Conservation (phyloP, 441 rosid species). For the Adansonia gregorii region DNA sequence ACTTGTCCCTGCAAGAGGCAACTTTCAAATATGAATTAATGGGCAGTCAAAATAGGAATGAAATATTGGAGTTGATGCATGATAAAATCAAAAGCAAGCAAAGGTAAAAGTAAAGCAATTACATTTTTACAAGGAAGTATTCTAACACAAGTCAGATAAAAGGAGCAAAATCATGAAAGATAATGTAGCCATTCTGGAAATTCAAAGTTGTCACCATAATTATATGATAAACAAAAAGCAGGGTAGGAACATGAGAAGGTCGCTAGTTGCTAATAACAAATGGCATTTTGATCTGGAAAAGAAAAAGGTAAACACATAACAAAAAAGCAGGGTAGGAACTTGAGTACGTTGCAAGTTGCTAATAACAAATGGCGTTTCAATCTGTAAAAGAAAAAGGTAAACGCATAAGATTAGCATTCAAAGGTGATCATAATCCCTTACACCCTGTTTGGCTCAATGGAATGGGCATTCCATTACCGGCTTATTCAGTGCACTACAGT, state of each 20-base stretch:
- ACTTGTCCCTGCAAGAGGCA: neutral
- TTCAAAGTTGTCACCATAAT: slow-evolving; percentile 3
- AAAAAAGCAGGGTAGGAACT: neutral
- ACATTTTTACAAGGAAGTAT: neutral
- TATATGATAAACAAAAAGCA: neutral
- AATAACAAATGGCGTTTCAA: neutral
- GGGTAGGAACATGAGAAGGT: neutral
- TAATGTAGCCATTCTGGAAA: neutral
- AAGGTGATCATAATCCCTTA: neutral
- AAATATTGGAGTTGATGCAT: neutral
- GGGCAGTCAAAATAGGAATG: slow-evolving; percentile 15
- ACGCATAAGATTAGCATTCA: neutral
- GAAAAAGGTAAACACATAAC: neutral
- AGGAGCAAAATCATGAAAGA: slow-evolving; percentile 4
- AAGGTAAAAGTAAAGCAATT: neutral
- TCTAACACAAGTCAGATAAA: slow-evolving; percentile 6
- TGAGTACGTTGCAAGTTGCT: neutral
- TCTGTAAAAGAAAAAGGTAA: neutral
- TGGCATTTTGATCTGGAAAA: neutral
- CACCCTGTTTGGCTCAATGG: no score
- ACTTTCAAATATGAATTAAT: slow-evolving; percentile 5
- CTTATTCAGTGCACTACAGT: no score
- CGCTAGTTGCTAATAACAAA: neutral
- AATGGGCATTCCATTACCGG: no score
- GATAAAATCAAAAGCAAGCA: slow-evolving; percentile 8